Conservation (phyloP, 2,329 filamentous ascomycete species). For the Beauveria varroae region DNA sequence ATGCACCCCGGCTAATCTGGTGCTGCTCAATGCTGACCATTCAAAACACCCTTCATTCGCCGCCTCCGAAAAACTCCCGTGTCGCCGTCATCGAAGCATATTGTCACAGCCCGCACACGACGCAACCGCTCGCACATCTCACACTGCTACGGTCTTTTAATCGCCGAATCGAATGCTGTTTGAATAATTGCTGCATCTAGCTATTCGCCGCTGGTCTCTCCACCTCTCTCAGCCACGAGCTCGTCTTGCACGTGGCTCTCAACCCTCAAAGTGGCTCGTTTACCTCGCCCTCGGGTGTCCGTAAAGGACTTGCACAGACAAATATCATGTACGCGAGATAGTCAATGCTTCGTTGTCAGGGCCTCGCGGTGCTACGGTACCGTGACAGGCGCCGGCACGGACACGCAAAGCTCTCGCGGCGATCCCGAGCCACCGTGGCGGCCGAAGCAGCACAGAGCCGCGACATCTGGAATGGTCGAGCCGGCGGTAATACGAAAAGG, state of each 20-base stretch:
- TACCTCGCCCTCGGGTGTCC: constrained; percentile 35
- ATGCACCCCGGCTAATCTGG: constrained; percentile 1
- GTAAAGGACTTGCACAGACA: constrained; percentile 32
- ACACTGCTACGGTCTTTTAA: neutral
- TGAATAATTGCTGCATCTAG: neutral
- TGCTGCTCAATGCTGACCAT: constrained; percentile 8
- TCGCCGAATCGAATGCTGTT: neutral
- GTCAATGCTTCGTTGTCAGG: constrained; percentile 25
- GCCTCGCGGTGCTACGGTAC: constrained; percentile 28
- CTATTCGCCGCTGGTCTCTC: neutral
- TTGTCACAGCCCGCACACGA: neutral
- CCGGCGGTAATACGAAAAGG: constrained; percentile 16
- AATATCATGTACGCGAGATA: constrained; percentile 34
- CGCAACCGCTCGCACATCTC: neutral
- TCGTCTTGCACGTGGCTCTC: constrained; percentile 11
- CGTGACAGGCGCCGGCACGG: constrained; percentile 19
- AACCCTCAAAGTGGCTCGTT: constrained; percentile 25
- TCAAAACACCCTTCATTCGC: neutral
- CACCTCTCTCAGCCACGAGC: constrained; percentile 1
- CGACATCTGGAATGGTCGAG: constrained; percentile 16
- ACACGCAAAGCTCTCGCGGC: constrained; percentile 12
- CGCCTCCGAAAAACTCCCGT: constrained; percentile 5
- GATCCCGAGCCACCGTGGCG: constrained; percentile 4
- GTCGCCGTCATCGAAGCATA: neutral
- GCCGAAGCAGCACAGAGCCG: constrained; percentile 1